phyloP scores from a whole-genome alignment of 345 rosid genomes.

The Aegle marmelos region DNA sequence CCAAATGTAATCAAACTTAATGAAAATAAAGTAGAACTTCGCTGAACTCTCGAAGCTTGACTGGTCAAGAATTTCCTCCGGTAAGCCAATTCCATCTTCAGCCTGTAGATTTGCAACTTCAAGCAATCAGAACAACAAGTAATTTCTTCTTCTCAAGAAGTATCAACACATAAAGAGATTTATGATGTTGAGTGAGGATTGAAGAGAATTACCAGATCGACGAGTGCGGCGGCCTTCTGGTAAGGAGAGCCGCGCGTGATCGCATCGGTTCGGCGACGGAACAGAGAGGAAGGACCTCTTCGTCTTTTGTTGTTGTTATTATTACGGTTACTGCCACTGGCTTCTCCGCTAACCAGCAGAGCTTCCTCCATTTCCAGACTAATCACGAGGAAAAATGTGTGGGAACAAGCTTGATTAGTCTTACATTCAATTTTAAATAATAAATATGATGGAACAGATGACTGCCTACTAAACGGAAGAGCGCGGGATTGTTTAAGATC shows the following conservation, averaged over 20 bases:
- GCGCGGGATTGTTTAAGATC: too few relatives aligned
- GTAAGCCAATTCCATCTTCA: constrained; percentile 90
- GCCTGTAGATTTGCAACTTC: constrained; percentile 48
- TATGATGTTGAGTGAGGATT: not conserved
- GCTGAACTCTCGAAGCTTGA: constrained; percentile 60
- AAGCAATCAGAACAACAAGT: constrained; percentile 3
- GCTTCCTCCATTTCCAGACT: constrained; percentile 41
- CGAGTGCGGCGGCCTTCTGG: constrained; percentile 97
- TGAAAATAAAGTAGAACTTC: constrained; percentile 61
- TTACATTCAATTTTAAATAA: too few relatives aligned
- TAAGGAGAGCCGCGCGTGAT: constrained; percentile 69
- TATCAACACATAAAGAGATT: not conserved
- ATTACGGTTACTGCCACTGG: constrained; percentile 16
- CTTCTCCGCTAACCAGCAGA: constrained; percentile 53
- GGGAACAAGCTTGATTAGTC: too few relatives aligned
- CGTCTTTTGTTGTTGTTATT: constrained; percentile 1
- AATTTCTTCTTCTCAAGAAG: not conserved
- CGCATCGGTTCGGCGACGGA: constrained; percentile 64
- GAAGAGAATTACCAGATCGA: constrained; percentile 67
- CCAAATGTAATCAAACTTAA: constrained; percentile 68
- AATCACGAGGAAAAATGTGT: too few relatives aligned
- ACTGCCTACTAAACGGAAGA: too few relatives aligned
- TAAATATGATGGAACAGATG: too few relatives aligned
- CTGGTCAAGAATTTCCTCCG: constrained; percentile 81
- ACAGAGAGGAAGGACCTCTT: constrained; percentile 28